Conservation (phyloP, 106 monocot genomes). For the Dendrobium catenatum region DNA sequence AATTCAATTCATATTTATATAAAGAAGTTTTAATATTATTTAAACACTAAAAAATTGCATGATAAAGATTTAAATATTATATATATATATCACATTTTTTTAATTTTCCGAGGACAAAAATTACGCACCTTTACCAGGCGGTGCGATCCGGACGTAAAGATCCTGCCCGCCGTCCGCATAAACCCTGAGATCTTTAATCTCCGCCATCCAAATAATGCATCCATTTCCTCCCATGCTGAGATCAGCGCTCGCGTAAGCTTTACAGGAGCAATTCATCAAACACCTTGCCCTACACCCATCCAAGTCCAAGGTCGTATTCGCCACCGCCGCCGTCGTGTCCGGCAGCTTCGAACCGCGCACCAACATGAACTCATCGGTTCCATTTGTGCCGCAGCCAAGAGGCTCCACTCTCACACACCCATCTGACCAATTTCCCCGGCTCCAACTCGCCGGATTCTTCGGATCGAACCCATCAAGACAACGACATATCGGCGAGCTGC, state of each 20-base stretch:
- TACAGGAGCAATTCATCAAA: slow-evolving; percentile 45
- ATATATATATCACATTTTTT: too few species aligned
- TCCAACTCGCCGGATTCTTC: slow-evolving; percentile 8
- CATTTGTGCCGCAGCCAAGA: slow-evolving; percentile 26
- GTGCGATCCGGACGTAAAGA: slow-evolving; percentile 35
- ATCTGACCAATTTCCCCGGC: slow-evolving; percentile 13
- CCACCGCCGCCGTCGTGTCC: slow-evolving; percentile 14
- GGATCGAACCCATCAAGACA: slow-evolving; percentile 50
- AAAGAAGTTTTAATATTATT: too few species aligned
- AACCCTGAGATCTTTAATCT: slow-evolving; percentile 36
- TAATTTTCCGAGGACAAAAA: too few species aligned
- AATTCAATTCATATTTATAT: too few species aligned
- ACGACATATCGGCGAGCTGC: slow-evolving; percentile 25
- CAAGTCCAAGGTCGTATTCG: slow-evolving; percentile 20
- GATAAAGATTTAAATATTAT: too few species aligned
- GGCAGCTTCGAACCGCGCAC: slow-evolving; percentile 27
- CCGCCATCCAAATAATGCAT: slow-evolving; percentile 42
- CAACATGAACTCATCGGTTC: slow-evolving; percentile 18
- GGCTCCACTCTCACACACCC: slow-evolving; percentile 19
- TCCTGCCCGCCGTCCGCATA: slow-evolving; percentile 21
- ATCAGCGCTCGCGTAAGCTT: slow-evolving; percentile 40
- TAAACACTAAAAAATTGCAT: too few species aligned
- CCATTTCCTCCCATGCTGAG: slow-evolving; percentile 20
- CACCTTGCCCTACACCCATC: slow-evolving; percentile 30
- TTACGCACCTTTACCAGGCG: too few species aligned